Base-by-base conservation (phyloP, 2,329 filamentous ascomycete species). In the Corniculantispora saksenae region DNA sequence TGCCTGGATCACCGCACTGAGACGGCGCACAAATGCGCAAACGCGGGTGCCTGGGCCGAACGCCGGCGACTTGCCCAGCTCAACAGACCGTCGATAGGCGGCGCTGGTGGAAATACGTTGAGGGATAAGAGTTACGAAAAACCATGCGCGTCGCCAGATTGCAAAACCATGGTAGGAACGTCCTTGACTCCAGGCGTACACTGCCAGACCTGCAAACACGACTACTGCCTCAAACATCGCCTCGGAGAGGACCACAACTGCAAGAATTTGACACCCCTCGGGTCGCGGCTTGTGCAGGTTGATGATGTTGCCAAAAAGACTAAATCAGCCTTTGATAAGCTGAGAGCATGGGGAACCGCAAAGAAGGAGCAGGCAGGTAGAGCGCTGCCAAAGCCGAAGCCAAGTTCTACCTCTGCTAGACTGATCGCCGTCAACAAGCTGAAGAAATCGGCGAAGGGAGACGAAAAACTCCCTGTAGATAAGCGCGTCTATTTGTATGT, bases 1-100 rank as follows among this genome's bases (percentile, higher is more conserved):
- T 99, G 96, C 77, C 90, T 97, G 70, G 94, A 98, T 75, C 95
- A 99, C 83, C 91, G 94, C 63, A 90, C 88, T 72, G 94, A 98
- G 81, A 86, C 87, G 23, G 81, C 92, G 0, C 96, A 99, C 80
- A 86, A 88, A 73, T 90, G 88, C 77, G 71, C 79, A 60, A 81
- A 86, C 59, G 81, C 79, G 2, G 88, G 88, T 67, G 87, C 86
- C 63, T 90, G 87, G 87, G 87, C 87, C 19, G 81, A 82, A 72
- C 82, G 85, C 27, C 80, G 80, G 68, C 83, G 87, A 7, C 76
- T 80, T 67, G 85, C 85, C 17, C 81, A 86, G 70, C 80, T 87
- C 13, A 77, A 84, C 10, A 80, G 78, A 47, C 81, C 82, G 2
- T 84, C 84, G 47, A 82, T 84, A 57, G 86, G 86, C 35, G 54